phyloP scores from a whole-genome alignment of 306 rosid genomes.

The Cucumis melo region DNA sequence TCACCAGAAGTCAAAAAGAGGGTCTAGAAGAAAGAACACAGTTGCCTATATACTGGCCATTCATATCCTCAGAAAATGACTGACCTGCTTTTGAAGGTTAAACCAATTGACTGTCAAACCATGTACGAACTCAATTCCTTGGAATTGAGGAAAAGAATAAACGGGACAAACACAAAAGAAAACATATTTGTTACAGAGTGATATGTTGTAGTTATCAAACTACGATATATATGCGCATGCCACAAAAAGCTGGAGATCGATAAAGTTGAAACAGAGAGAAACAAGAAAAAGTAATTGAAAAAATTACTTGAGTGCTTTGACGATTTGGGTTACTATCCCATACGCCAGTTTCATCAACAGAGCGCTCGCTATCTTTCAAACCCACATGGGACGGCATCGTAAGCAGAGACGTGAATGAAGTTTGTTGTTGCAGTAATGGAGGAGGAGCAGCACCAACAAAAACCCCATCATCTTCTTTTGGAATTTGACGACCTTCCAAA shows the following conservation, averaged over 20 bases:
- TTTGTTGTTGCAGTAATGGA: conserved; percentile 12
- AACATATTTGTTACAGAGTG: background rate
- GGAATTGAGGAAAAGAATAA: background rate
- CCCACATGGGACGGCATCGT: conserved; percentile 19
- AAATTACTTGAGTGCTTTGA: conserved; percentile 23
- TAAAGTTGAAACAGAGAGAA: background rate
- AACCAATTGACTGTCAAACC: background rate
- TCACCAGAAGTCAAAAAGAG: background rate
- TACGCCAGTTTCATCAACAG: conserved; percentile 7
- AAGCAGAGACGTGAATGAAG: conserved; percentile 26
- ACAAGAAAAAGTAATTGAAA: background rate
- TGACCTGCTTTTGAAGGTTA: background rate
- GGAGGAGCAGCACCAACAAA: conserved; percentile 4
- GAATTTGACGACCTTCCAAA: conserved; percentile 13
- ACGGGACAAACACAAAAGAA: background rate
- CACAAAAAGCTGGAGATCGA: background rate
- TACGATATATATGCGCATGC: background rate
- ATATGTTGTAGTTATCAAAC: background rate
- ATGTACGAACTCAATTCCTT: background rate
- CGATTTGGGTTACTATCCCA: conserved; percentile 20
- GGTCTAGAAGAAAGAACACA: background rate
- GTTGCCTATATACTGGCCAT: background rate
- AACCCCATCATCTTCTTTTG: conserved; percentile 11
- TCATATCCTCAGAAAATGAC: background rate
- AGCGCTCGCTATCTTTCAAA: conserved; percentile 11